Percentiles rank a stretch among this genome's conserved stretches.
Evolutionary conservation across 768 basidiomycete genomes (phyloP).

Genomic region (Hortiboletus flavorubellus): DNA sequence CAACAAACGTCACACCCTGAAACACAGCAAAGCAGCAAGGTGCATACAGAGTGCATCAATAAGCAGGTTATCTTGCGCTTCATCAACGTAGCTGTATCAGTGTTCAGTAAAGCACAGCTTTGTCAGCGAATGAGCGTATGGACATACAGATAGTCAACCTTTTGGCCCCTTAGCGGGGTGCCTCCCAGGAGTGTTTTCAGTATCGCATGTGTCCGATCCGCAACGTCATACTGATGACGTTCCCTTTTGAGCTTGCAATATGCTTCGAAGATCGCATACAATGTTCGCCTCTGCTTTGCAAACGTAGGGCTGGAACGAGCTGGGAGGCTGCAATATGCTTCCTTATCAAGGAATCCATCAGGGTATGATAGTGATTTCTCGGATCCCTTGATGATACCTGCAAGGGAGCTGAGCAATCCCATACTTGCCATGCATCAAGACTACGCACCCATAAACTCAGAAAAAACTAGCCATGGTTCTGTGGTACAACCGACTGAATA

Average conservation of each 20-base stretch:
- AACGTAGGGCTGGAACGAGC: slow-evolving; percentile 53
- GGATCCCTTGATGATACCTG: slow-evolving; percentile 67
- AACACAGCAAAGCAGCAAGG: not conserved
- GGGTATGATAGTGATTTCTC: slow-evolving; percentile 42
- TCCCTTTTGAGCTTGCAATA: slow-evolving; percentile 48
- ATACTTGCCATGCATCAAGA: not conserved
- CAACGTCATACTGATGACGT: slow-evolving; percentile 47
- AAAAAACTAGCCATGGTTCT: slow-evolving; percentile 31
- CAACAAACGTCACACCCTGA: slow-evolving; percentile 4
- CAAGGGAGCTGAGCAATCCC: not conserved
- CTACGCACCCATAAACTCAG: slow-evolving; percentile 59
- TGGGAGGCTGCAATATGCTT: slow-evolving; percentile 47
- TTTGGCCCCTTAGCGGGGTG: slow-evolving; percentile 35
- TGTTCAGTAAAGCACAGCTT: not conserved
- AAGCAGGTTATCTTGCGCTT: slow-evolving; percentile 69
- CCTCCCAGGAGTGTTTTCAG: slow-evolving; percentile 33
- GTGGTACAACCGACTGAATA: no score
- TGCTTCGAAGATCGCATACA: slow-evolving; percentile 53
- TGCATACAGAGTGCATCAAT: slow-evolving; percentile 57
- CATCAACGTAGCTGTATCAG: slow-evolving; percentile 58
- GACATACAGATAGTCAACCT: slow-evolving; percentile 55
- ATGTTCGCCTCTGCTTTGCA: slow-evolving; percentile 41
- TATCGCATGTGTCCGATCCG: slow-evolving; percentile 61
- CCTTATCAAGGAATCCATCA: slow-evolving; percentile 40
- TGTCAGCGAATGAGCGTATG: not conserved